Evolutionary conservation across 2,329 filamentous ascomycete species (phyloP).

Genomic region (Hypoxylon sp.): DNA sequence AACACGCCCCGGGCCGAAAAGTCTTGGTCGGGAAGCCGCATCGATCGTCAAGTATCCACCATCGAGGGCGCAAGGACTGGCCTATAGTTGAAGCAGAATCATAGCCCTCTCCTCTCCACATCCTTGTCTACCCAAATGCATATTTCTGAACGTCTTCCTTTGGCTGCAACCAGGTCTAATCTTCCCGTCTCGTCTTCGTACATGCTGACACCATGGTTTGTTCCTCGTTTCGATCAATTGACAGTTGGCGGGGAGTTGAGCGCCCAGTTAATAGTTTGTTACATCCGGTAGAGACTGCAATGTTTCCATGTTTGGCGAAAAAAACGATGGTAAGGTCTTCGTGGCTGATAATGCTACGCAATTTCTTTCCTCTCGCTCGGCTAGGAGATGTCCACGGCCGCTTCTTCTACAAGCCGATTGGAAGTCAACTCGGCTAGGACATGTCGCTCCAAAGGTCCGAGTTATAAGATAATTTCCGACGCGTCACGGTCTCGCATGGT

Average conservation of each 20-base stretch:
- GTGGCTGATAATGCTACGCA: constrained; percentile 17
- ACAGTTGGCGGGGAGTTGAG: constrained; percentile 1
- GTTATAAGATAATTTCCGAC: constrained; percentile 4
- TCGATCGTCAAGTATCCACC: constrained; percentile 11
- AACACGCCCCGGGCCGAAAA: constrained; percentile 12
- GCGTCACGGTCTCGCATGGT: constrained; percentile 19
- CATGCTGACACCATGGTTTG: constrained; percentile 13
- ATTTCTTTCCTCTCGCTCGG: constrained; percentile 6
- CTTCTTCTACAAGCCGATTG: constrained; percentile 3
- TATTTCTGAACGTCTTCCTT: constrained; percentile 1
- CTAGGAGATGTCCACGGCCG: background rate
- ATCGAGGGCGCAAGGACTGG: constrained; percentile 15
- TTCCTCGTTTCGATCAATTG: constrained; percentile 20
- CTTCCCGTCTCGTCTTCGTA: constrained; percentile 11
- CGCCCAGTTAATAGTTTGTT: constrained; percentile 8
- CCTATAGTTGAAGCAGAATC: constrained; percentile 12
- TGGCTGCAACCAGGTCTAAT: constrained; percentile 16
- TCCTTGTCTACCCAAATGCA: constrained; percentile 17
- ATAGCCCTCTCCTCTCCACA: constrained; percentile 2
- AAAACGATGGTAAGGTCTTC: constrained; percentile 18
- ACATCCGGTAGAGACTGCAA: constrained; percentile 14
- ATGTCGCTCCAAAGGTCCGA: constrained; percentile 4
- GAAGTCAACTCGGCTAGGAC: background rate
- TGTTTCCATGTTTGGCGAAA: constrained; percentile 20
- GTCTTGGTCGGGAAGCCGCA: constrained; percentile 24